Conservation (phyloP, 2,329 filamentous ascomycete species). For the Pseudogymnoascus sp. region DNA sequence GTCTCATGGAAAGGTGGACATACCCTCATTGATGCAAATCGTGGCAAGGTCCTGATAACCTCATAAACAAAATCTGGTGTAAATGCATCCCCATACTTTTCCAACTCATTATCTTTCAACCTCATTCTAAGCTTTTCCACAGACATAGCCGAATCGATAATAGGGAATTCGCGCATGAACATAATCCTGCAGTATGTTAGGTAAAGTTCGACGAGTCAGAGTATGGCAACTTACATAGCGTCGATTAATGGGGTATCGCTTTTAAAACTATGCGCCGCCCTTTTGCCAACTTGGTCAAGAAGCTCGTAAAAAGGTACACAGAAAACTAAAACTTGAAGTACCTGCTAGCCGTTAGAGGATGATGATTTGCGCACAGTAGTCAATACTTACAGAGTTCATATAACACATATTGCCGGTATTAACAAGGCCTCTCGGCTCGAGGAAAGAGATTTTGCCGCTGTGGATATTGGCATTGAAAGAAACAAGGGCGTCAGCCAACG, state of each 20-base stretch:
- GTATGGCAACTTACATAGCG: constrained; percentile 62
- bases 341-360: constrained; percentile 44
- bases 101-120: constrained; percentile 74
- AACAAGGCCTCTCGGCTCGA: constrained; percentile 86
- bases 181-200: constrained; percentile 57
- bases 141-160: constrained; percentile 70
- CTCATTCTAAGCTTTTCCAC: constrained; percentile 63
- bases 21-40: constrained; percentile 88
- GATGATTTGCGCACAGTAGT: background rate
- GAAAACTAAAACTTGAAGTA: constrained; percentile 90
- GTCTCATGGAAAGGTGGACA: constrained; percentile 27
- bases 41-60: constrained; percentile 74
- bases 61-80: constrained; percentile 94
- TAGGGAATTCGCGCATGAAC: constrained; percentile 87
- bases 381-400: constrained; percentile 88
- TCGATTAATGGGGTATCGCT: constrained; percentile 90
- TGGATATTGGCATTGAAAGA: constrained; percentile 56
- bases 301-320: constrained; percentile 94
- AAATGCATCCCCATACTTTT: constrained; percentile 84
- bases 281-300: constrained; percentile 75
- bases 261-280: constrained; percentile 84
- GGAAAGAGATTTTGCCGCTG: constrained; percentile 60
- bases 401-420: constrained; percentile 99
- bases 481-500: constrained; percentile 68
- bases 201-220: background rate